A percentile compares a stretch with the other conserved stretches of the same genome.
Evolutionary conservation across 805 yeast species (phyloP).

Genomic region (Sungouiella thailandica): DNA sequence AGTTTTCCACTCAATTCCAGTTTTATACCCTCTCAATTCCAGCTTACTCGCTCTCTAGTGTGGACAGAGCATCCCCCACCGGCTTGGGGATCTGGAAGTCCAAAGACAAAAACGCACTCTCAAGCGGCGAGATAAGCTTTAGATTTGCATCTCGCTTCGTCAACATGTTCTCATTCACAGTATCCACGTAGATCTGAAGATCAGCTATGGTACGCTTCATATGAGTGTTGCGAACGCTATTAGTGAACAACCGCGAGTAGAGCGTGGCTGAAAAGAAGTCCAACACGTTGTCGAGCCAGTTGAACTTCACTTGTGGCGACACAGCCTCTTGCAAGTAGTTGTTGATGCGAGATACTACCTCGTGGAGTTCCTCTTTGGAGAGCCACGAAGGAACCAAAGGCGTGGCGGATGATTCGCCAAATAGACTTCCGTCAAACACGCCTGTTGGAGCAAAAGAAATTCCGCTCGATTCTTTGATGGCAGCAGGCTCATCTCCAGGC

Average conservation of each 20-base stretch:
- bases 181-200: conserved; percentile 39
- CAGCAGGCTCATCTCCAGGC: conserved; percentile 67
- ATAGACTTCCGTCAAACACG: conserved; percentile 35
- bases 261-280: conserved; percentile 38
- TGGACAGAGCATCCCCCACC: no score
- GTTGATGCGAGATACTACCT: conserved; percentile 45
- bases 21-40: no score
- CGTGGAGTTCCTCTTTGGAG: conserved; percentile 29
- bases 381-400: conserved; percentile 32
- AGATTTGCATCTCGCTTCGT: conserved; percentile 19
- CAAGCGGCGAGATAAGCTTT: conserved; percentile 44
- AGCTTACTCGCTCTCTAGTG: no score
- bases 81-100: conserved; percentile 53
- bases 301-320: conserved; percentile 27
- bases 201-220: conserved; percentile 27
- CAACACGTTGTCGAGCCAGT: conserved; percentile 34
- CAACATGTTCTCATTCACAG: conserved; percentile 15
- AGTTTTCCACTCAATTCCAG: no score
- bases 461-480: conserved; percentile 23
- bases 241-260: conserved; percentile 19
- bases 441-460: conserved; percentile 35
- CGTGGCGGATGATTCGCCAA: conserved; percentile 50
- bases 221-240: conserved; percentile 12
- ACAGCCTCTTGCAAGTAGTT: conserved; percentile 28
- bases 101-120: conserved; percentile 52